Evolutionary conservation across 1,284 basidiomycete species (phyloP), one percentile per base, ranked within the genome.

Genomic region (Cutaneotrichosporon sp.): DNA sequence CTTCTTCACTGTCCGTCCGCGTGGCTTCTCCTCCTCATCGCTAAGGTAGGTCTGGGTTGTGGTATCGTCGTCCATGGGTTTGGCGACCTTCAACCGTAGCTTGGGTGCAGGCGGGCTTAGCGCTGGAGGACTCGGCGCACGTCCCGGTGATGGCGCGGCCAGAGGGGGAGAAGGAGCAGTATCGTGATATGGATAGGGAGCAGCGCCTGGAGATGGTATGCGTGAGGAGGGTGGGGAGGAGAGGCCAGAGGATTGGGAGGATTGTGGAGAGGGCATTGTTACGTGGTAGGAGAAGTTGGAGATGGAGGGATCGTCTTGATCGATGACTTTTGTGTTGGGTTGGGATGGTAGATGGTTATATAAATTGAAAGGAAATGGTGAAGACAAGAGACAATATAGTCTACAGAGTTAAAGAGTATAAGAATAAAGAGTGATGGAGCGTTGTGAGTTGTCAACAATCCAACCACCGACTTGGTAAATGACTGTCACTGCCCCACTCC

Each of bases 41-140:
- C 2, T 26, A 26, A 26, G 26, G 26, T 26, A 3, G 2, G 26
- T 26, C 26, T 26, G 26, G 26, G 26, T 26, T 26, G 3, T 26
- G 26, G 26, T 26, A 1, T 26, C 26, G 26, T 26, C 34, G 34
- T 36, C 34, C 34, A 16, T 13, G 50, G 50, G 6, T 13, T n/a
- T 32, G 51, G 51, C 22, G 47, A 60, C 26, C 58, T 65, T 62
- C 21, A 65, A 42, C 32, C 40, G 59, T 46, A 56, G 40, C 46
- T 61, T 61, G 38, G 38, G 55, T 11, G 6, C 50, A 2, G 26
- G 31, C 5, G 26, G n/a, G 34, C 34, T 36, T 26, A 3, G 26
- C 26, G 26, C 26, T 26, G 26, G 26, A 3, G 38, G 34, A 14
- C 34, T 10, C 16, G 10, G 26, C 16, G 52, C 11, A 3, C 18